A percentile compares a stretch with the other conserved stretches of the same genome.
Evolutionary conservation across 345 rosid species (phyloP).

Genomic region (Microcos paniculata): DNA sequence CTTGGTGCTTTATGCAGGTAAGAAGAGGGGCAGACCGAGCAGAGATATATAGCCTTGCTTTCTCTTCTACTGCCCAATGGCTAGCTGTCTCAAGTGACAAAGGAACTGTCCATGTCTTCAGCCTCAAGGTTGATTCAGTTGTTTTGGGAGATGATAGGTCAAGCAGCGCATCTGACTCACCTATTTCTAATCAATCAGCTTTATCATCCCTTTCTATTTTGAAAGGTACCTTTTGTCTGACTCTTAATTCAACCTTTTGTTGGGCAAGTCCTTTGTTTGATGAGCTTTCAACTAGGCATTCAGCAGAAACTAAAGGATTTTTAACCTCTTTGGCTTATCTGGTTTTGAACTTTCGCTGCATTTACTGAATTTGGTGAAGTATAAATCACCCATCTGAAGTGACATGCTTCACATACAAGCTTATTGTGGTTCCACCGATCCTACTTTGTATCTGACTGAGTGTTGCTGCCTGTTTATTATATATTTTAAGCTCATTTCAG

Average conservation of each 20-base stretch:
- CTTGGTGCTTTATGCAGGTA: conserved; percentile 40
- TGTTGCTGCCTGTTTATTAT: background rate
- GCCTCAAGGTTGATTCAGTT: conserved; percentile 71
- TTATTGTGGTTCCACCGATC: background rate
- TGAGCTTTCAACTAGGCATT: background rate
- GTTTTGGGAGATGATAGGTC: conserved; percentile 48
- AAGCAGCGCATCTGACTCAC: conserved; percentile 19
- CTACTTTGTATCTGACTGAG: background rate
- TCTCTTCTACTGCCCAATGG: conserved; percentile 84
- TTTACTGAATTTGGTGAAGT: background rate
- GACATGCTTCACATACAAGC: background rate
- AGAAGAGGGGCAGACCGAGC: conserved; percentile 98
- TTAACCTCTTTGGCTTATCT: background rate
- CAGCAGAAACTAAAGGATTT: background rate
- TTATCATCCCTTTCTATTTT: conserved; percentile 63
- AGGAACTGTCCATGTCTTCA: conserved; percentile 90
- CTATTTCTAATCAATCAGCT: conserved; percentile 31
- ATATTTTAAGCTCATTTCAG: background rate
- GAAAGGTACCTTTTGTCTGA: conserved; percentile 49
- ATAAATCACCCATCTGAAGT: background rate
- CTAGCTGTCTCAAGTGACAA: conserved; percentile 93
- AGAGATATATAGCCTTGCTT: conserved; percentile 87
- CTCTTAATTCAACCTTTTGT: background rate
- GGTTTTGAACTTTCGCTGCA: background rate
- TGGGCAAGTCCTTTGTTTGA: background rate